Evolutionary conservation across 345 rosid genomes (phyloP).

Genomic region (Hibiscus syriacus): DNA sequence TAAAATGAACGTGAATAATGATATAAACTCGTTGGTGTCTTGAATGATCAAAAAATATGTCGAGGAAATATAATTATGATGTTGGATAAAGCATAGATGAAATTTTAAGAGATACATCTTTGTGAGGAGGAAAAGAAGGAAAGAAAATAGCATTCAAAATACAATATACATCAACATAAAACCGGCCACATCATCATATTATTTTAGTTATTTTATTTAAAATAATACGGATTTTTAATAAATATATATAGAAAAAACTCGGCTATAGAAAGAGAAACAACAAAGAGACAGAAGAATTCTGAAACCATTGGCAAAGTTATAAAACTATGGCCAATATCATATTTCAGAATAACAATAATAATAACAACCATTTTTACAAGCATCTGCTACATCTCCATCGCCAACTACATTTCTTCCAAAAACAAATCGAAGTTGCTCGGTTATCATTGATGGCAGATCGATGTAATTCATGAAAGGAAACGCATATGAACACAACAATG

Average conservation of each 20-base stretch:
- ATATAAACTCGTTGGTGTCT: no score
- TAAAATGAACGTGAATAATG: no score
- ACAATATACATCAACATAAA: no score
- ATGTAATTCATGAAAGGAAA: conserved; percentile 28
- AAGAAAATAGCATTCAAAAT: no score
- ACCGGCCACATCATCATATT: no score
- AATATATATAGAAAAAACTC: conserved; percentile 6
- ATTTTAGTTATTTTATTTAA: no score
- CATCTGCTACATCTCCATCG: conserved; percentile 5
- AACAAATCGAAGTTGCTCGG: conserved; percentile 21
- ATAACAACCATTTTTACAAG: not conserved
- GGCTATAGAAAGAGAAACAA: conserved; percentile 25
- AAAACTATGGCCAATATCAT: conserved; percentile 30
- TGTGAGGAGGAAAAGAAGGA: no score
- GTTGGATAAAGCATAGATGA: no score
- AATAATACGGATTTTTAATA: no score
- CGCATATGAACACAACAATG: conserved; percentile 26
- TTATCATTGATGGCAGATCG: conserved; percentile 32
- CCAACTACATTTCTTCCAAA: not conserved
- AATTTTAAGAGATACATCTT: no score
- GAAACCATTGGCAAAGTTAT: conserved; percentile 24
- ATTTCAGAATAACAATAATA: not conserved
- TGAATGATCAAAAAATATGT: no score
- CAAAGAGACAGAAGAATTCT: conserved; percentile 35
- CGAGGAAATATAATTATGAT: no score